These are phyloP conservation scores for Coniella vitis DNA, from an alignment of 2,329 filamentous ascomycete species.

Conservation along the genomic window DNA sequence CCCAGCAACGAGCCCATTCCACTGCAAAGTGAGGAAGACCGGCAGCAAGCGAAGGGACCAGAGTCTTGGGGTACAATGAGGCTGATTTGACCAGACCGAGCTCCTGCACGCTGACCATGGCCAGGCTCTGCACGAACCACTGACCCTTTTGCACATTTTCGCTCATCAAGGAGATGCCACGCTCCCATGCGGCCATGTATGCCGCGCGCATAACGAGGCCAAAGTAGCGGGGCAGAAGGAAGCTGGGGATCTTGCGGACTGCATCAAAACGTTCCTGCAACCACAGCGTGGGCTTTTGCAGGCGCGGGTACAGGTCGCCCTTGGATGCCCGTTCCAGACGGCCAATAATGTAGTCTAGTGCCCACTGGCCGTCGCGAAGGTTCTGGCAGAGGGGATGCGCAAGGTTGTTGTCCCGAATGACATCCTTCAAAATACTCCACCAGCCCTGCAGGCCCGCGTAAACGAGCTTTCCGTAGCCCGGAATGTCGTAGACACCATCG, in stretches of 20 bases:
- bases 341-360: slow-evolving; percentile 77
- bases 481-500: slow-evolving; percentile 86
- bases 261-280: slow-evolving; percentile 78
- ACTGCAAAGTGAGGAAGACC: slow-evolving; percentile 90
- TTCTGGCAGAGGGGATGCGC: slow-evolving; percentile 92
- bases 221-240: slow-evolving; percentile 89
- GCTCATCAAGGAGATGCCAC: slow-evolving; percentile 72
- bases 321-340: slow-evolving; percentile 68
- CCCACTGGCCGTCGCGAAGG: slow-evolving; percentile 85
- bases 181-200: slow-evolving; percentile 76
- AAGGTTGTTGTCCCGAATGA: slow-evolving; percentile 83
- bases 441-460: slow-evolving; percentile 98
- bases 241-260: slow-evolving; percentile 77
- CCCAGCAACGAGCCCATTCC: slow-evolving; percentile 95
- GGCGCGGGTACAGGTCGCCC: slow-evolving; percentile 51
- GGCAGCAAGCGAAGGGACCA: slow-evolving; percentile 81
- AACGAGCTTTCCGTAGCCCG: slow-evolving; percentile 74
- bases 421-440: slow-evolving; percentile 85
- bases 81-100: slow-evolving; percentile 84
- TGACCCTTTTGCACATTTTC: slow-evolving; percentile 73
- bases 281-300: slow-evolving; percentile 68
- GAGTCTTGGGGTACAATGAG: slow-evolving; percentile 79
- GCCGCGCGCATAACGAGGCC: slow-evolving; percentile 81
- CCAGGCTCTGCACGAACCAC: slow-evolving; percentile 79
- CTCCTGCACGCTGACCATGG: slow-evolving; percentile 87